Percentiles rank a stretch among this genome's conserved stretches.
Conservation (phyloP, 2,329 filamentous ascomycete genomes). For the Allantophomopsis lycopodina region DNA sequence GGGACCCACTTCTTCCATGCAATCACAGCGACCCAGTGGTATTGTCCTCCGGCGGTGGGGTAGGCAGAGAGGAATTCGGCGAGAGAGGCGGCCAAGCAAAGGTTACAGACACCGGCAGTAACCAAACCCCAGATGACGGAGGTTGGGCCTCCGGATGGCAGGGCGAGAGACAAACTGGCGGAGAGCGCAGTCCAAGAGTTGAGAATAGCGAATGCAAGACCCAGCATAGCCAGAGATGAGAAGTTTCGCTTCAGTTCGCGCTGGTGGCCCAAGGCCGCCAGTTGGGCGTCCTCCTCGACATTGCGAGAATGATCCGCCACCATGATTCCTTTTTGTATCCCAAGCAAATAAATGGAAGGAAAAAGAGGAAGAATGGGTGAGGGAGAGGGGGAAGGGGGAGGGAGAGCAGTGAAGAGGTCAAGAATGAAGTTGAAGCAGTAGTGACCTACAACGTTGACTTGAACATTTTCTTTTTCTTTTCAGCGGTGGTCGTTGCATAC, state of each 20-base stretch:
- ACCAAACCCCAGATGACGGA: constrained; percentile 61
- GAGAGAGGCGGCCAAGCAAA: constrained; percentile 33
- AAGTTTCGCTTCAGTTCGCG: constrained; percentile 40
- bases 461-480: too few species aligned
- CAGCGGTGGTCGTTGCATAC: too few species aligned
- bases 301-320: too few species aligned
- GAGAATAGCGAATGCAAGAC: constrained; percentile 42
- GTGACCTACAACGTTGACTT: too few species aligned
- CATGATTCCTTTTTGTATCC: too few species aligned
- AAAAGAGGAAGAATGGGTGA: too few species aligned
- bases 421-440: too few species aligned
- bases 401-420: too few species aligned
- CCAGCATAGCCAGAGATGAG: constrained; percentile 40
- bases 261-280: constrained; percentile 34
- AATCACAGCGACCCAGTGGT: constrained; percentile 42
- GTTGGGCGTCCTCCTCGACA: constrained; percentile 27
- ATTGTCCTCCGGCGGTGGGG: constrained; percentile 41
- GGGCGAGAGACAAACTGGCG: constrained; percentile 29
- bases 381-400: too few species aligned
- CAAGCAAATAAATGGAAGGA: too few species aligned
- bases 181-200: constrained; percentile 42
- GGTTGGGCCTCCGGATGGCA: constrained; percentile 58
- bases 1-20: constrained; percentile 30
- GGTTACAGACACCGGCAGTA: constrained; percentile 35
- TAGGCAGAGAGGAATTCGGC: constrained; percentile 22